Conservation (phyloP, 2,329 filamentous ascomycete species). For the Tolypocladium album region DNA sequence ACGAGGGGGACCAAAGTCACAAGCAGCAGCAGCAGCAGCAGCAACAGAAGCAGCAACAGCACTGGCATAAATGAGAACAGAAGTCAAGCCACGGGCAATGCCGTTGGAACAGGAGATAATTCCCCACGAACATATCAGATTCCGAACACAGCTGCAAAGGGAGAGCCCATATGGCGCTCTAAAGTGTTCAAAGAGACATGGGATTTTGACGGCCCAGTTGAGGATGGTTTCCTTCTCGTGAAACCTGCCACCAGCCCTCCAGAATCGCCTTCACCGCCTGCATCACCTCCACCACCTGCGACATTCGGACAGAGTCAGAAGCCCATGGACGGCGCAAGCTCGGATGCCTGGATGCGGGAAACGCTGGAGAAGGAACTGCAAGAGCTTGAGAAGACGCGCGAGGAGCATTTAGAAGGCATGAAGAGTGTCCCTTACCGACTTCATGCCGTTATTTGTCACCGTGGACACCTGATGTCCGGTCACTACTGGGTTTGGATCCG, state of each 20-base stretch:
- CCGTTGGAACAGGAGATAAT: conserved; percentile 15
- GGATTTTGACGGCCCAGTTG: conserved; percentile 27
- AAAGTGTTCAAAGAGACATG: conserved; percentile 16
- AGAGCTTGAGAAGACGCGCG: conserved; percentile 15
- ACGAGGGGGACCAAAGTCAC: neutral
- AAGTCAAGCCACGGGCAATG: neutral
- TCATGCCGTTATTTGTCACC: conserved; percentile 89
- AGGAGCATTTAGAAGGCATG: conserved; percentile 34
- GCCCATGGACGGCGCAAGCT: conserved; percentile 10
- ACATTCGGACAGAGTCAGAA: conserved; percentile 2
- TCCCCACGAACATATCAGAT: conserved; percentile 6
- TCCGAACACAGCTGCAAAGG: neutral
- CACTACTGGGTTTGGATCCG: conserved; percentile 98
- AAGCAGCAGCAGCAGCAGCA: neutral
- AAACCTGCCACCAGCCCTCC: conserved; percentile 3
- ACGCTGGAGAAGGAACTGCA: conserved; percentile 32
- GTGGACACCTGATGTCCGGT: conserved; percentile 60
- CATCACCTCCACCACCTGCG: neutral
- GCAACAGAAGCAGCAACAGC: neutral
- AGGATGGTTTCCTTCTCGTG: conserved; percentile 23
- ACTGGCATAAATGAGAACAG: neutral
- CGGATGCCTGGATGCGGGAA: conserved; percentile 24
- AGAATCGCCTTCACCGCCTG: neutral
- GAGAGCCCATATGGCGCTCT: neutral
- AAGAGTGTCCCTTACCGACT: conserved; percentile 65